Base-by-base conservation (phyloP, 768 basidiomycete species). In the Trametes punicea region DNA sequence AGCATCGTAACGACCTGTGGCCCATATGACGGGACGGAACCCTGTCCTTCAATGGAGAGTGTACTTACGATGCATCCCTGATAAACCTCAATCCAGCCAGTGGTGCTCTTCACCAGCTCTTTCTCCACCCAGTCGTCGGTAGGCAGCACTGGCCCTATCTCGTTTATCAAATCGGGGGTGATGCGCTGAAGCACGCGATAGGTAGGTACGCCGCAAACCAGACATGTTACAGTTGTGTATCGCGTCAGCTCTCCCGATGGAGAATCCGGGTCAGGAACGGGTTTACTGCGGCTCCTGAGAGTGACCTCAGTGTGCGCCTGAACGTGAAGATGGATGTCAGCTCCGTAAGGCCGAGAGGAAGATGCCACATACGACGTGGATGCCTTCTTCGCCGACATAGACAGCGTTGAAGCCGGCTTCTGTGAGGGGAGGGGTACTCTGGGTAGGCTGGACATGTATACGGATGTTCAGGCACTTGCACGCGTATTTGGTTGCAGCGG, bases 121-220 rank as follows among this genome's bases (percentile, higher is more conserved):
- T 81, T 78, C 71, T 91, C 89, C 6, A 82, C 83, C 86, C 87
- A 90, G 41, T 88, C 87, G 49, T 85, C 82, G 1, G 81, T 81
- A 15, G 89, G 87, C 46, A 89, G 71, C 15, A 90, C 70, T 3
- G 83, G 81, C 7, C 85, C 83, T 51, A 85, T 85, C 46, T 78
- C 78, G 13, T 76, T 75, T 56, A 86, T 84, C 6, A 82, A 69
- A 51, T 85, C 84, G 45, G 73, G 69, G 36, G 81, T 73, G 48
- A 85, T 76, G 27, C 75, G 70, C 63, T 88, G 87, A 60, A 75
- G 72, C 26, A 90, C 83, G 45, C 88, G 88, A 74, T 92, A 92
- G 31, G 80, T 81, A 34, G 76, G 66, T 10, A 80, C 71, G 49
- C 80, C 77, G 72, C 89, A 92, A 33, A 84, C 69, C 18, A 92